Evolutionary conservation across 192 early-diverging fungal genomes (phyloP).

Genomic region (Jimgerdemannia lactiflua): DNA sequence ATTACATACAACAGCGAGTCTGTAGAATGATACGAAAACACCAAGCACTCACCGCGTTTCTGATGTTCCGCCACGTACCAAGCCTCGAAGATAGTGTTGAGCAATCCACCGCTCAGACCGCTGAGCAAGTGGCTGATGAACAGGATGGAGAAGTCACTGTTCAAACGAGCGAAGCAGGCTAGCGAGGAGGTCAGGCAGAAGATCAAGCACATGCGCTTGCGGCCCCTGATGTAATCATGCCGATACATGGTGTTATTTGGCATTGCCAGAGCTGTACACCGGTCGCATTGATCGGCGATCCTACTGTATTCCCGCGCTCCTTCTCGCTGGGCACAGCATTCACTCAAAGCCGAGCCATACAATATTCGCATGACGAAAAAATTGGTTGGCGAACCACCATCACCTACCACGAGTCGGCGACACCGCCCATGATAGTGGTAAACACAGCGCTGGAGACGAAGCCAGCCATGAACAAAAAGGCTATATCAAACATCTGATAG

Average conservation of each 20-base stretch:
- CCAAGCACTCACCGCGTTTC: neutral
- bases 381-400: neutral
- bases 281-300: too few relatives aligned
- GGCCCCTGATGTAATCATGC: constrained; percentile 32
- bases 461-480: constrained; percentile 67
- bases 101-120: constrained; percentile 44
- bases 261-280: neutral
- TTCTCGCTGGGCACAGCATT: too few relatives aligned
- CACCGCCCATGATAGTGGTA: constrained; percentile 67
- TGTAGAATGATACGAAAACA: neutral
- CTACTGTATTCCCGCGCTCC: too few relatives aligned
- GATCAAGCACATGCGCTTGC: constrained; percentile 41
- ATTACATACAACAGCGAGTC: too few relatives aligned
- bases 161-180: constrained; percentile 36
- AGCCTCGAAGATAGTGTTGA: constrained; percentile 61
- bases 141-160: constrained; percentile 33
- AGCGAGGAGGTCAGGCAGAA: constrained; percentile 45
- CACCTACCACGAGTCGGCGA: constrained; percentile 65
- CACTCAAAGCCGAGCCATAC: neutral
- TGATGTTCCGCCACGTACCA: constrained; percentile 61
- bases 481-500: constrained; percentile 56
- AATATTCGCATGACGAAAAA: neutral
- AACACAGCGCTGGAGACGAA: constrained; percentile 68
- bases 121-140: constrained; percentile 43
- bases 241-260: neutral